phyloP scores from a whole-genome alignment of 495 filamentous ascomycete genomes.

The Penicillium odoratum region DNA sequence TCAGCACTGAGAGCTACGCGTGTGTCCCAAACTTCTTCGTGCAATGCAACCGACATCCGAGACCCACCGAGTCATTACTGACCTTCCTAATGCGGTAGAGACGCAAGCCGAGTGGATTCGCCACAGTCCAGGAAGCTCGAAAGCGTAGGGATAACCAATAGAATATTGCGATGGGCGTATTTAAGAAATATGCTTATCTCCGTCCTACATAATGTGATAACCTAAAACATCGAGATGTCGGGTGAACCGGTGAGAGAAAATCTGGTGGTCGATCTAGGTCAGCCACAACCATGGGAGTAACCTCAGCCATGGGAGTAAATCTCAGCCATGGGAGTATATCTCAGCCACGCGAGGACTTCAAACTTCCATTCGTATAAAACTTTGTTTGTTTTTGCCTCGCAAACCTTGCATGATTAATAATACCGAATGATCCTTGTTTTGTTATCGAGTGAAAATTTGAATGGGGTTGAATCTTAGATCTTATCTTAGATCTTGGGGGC shows the following conservation, averaged over 20 bases:
- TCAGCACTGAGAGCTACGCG: not conserved
- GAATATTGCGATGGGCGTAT: not conserved
- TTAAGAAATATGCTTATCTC: constrained; percentile 10
- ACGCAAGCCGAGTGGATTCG: not conserved
- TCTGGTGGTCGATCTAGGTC: not conserved
- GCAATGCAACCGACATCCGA: not conserved
- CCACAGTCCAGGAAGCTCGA: not conserved
- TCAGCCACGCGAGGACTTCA: not conserved
- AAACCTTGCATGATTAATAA: not conserved
- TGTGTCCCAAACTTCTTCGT: not conserved
- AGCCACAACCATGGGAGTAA: not conserved
- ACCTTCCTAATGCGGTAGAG: not conserved
- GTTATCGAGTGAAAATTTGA: not conserved
- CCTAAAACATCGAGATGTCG: constrained; percentile 12
- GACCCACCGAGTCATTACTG: not conserved
- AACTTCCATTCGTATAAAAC: not conserved
- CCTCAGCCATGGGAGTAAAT: constrained; percentile 2
- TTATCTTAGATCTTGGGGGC: not conserved
- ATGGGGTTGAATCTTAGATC: not conserved
- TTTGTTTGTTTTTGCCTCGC: not conserved
- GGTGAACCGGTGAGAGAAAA: constrained; percentile 15
- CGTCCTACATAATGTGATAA: constrained; percentile 4
- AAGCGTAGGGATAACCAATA: not conserved
- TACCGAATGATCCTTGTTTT: no score
- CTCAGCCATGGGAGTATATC: constrained; percentile 2